Evolutionary conservation across 352 stramenopile species (phyloP).

Genomic region (Globisporangium cederbergense): DNA sequence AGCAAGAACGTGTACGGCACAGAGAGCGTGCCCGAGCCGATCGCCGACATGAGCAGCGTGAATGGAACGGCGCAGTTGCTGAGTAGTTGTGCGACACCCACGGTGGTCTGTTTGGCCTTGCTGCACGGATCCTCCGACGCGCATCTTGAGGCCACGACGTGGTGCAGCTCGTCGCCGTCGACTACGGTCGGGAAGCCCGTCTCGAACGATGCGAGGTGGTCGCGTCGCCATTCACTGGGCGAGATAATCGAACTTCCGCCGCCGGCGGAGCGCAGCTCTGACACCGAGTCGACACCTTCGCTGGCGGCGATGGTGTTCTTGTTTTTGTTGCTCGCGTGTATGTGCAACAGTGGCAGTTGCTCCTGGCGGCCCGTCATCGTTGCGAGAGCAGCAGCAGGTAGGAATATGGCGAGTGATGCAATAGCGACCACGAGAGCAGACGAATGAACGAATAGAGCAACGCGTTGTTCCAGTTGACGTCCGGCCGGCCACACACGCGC

Average conservation of each 20-base stretch:
- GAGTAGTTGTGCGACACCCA: conserved; percentile 5
- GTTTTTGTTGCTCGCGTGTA: not conserved
- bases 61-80: conserved; percentile 19
- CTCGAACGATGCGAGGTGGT: conserved; percentile 24
- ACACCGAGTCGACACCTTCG: not conserved
- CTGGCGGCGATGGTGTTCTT: not conserved
- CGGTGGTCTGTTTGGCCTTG: conserved; percentile 16
- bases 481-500: not conserved
- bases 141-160: not conserved
- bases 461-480: not conserved
- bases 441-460: no score
- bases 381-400: no score
- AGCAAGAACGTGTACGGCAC: conserved; percentile 71
- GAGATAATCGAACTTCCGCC: not conserved
- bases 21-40: conserved; percentile 49
- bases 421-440: no score
- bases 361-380: not conserved
- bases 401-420: no score
- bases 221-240: conserved; percentile 3
- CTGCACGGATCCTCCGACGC: conserved; percentile 12
- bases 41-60: conserved; percentile 59
- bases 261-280: not conserved
- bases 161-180: conserved; percentile 20
- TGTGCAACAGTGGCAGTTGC: conserved; percentile 9
- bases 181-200: conserved; percentile 18